Percentiles rank a stretch among this genome's conserved stretches.
Evolutionary conservation across 139 green algal species (phyloP).

Genomic region (Chlorella sp.): DNA sequence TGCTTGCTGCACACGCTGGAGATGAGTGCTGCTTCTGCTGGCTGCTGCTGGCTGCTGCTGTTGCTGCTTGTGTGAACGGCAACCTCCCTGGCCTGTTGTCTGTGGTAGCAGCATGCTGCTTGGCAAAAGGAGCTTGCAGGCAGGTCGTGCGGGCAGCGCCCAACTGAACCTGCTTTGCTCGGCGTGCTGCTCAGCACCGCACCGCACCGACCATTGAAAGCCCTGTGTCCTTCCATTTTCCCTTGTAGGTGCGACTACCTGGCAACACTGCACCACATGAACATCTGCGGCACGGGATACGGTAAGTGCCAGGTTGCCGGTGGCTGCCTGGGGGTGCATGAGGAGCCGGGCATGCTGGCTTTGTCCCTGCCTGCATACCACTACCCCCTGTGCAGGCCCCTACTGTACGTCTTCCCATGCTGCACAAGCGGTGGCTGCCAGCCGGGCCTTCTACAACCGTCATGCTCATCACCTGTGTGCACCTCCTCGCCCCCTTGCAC

Average conservation of each 20-base stretch:
- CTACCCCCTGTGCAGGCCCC: too few species aligned
- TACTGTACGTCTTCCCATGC: too few species aligned
- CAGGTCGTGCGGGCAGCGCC: too few species aligned
- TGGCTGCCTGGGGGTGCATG: neutral
- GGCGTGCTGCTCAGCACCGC: neutral
- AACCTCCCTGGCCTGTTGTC: too few species aligned
- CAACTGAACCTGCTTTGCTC: neutral
- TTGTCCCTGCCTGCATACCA: too few species aligned
- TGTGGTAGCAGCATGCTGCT: too few species aligned
- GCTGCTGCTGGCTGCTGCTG: neutral
- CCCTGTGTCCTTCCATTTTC: neutral
- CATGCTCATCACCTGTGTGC: neutral
- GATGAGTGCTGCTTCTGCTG: neutral
- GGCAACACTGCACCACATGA: conserved; percentile 96
- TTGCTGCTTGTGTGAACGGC: too few species aligned
- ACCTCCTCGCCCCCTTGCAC: neutral
- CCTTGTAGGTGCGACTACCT: conserved; percentile 90
- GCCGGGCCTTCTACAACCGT: neutral
- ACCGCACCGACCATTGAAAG: too few species aligned
- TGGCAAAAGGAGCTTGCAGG: too few species aligned
- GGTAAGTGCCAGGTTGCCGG: conserved; percentile 58
- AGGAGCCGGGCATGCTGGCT: too few species aligned
- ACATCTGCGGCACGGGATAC: conserved; percentile 97
- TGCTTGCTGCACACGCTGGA: neutral
- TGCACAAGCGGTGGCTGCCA: neutral